Base-by-base conservation (phyloP, 805 yeast genomes). In the Teunomyces panamensis region DNA sequence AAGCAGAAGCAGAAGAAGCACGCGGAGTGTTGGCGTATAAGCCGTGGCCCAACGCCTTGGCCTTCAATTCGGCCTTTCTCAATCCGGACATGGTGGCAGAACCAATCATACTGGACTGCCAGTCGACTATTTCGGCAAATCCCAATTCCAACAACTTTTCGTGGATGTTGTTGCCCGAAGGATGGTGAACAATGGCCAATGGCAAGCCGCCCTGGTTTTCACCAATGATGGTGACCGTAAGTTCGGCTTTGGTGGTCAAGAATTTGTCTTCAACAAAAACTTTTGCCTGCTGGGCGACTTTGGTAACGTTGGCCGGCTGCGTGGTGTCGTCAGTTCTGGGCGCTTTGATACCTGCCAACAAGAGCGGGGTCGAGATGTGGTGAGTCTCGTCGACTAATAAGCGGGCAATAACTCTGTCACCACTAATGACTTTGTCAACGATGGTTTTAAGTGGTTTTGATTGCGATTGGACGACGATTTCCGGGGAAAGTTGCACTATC, bases 91-190 rank as follows among this genome's bases (percentile, higher is more conserved):
- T 87, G 20, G 72, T 70, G 39, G 74, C 67, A 9, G 89, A 69
- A 4, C 96, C 96, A 48, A 89, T 69, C 36, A 81, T 56, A 10
- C 78, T 60, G 1, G 89, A 80, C 62, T 89, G 96, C 89, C 92
- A 84, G 62, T 89, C 96, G 24, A 83, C 79, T 43, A 88, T 81
- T 54, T 81, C 83, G 9, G 85, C 96, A 28, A 84, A 73, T 9
- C 96, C 96, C 47, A 73, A 74, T 48, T 77, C 80, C 49, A 89
- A 73, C 48, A 89, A 68, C 53, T 80, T 79, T 54, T 82, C 86
- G 49, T 85, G 81, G 56, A 88, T 83, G 51, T 83, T 83, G 55
- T 71, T 72, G 13, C 96, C 96, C 4, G 87, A 85, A 29, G 95
- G 89, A 59, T 87, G 92, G 47, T 72, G 60, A 32, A 88, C 63